A percentile compares a stretch with the other conserved stretches of the same genome.
These are phyloP conservation scores for Nepenthes alata DNA, from an alignment of 179 eudicot species.

Conservation along the genomic window DNA sequence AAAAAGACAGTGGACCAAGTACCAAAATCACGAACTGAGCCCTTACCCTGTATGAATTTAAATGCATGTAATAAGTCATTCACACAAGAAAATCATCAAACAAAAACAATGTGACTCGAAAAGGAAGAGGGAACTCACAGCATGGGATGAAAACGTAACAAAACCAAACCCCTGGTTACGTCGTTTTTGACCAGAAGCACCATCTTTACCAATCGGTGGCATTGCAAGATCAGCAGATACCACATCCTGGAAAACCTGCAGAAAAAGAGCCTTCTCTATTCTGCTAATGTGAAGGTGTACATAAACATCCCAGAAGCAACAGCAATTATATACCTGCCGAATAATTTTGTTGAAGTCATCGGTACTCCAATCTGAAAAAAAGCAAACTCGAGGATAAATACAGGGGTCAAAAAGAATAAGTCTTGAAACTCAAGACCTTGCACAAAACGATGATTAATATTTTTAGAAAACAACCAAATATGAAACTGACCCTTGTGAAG, in stretches of 20 bases:
- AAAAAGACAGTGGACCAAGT: constrained; percentile 27
- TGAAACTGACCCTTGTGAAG: constrained; percentile 54
- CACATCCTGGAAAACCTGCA: constrained; percentile 56
- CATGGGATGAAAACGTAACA: constrained; percentile 59
- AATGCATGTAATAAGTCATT: constrained; percentile 35
- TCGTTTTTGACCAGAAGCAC: constrained; percentile 23
- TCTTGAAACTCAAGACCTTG: too few species aligned
- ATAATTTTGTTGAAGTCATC: constrained; percentile 43
- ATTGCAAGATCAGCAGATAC: constrained; percentile 49
- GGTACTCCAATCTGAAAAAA: constrained; percentile 45
- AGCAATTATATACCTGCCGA: constrained; percentile 35
- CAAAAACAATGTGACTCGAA: not conserved
- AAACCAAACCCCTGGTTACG: constrained; percentile 68
- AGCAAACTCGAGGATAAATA: not conserved
- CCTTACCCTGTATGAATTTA: constrained; percentile 65
- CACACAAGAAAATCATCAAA: constrained; percentile 4
- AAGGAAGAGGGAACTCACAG: constrained; percentile 34
- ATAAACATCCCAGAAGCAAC: constrained; percentile 1
- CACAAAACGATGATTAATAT: not conserved
- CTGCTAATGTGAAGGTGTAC: not conserved
- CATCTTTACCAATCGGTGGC: constrained; percentile 22
- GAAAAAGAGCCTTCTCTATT: constrained; percentile 2
- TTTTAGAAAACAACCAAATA: not conserved
- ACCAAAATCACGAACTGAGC: constrained; percentile 66
- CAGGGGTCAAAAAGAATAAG: too few species aligned